A percentile compares a stretch with the other conserved stretches of the same genome.
phyloP scores from a whole-genome alignment of 768 basidiomycete species.

The Lactarius indigo region DNA sequence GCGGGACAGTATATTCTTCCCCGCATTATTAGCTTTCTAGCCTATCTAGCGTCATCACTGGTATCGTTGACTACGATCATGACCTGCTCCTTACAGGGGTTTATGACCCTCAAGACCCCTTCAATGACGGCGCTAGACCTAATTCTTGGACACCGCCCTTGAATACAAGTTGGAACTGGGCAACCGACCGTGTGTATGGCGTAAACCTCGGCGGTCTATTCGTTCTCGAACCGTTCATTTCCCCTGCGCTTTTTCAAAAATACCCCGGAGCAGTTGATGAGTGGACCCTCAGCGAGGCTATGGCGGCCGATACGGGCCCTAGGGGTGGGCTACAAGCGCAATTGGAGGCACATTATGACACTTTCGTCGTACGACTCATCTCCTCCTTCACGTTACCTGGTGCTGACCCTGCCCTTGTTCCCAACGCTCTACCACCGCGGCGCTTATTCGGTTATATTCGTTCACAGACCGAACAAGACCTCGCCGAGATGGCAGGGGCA shows the following conservation, averaged over 20 bases:
- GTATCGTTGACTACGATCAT: background rate
- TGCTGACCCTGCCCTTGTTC: conserved; percentile 8
- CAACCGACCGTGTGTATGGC: conserved; percentile 55
- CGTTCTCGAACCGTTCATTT: conserved; percentile 78
- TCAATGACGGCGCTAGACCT: conserved; percentile 69
- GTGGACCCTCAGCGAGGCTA: conserved; percentile 62
- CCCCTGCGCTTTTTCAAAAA: conserved; percentile 59
- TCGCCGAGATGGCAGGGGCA: conserved; percentile 84
- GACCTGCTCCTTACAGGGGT: conserved; percentile 44
- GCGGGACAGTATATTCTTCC: background rate
- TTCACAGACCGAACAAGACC: conserved; percentile 78
- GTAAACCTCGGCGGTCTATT: conserved; percentile 79
- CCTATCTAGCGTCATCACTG: background rate
- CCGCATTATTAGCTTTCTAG: conserved; percentile 2
- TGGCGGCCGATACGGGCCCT: conserved; percentile 57
- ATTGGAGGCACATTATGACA: conserved; percentile 77
- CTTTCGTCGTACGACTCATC: conserved; percentile 65
- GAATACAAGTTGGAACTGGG: conserved; percentile 73
- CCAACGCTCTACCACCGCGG: conserved; percentile 11
- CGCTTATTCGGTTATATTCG: conserved; percentile 10
- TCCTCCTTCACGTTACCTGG: conserved; percentile 4
- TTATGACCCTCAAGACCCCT: conserved; percentile 68
- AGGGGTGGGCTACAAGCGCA: conserved; percentile 55
- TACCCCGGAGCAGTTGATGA: conserved; percentile 65
- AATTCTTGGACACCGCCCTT: conserved; percentile 82